Conservation (phyloP, 2,329 filamentous ascomycete genomes). For the Phialocephala sp. region DNA sequence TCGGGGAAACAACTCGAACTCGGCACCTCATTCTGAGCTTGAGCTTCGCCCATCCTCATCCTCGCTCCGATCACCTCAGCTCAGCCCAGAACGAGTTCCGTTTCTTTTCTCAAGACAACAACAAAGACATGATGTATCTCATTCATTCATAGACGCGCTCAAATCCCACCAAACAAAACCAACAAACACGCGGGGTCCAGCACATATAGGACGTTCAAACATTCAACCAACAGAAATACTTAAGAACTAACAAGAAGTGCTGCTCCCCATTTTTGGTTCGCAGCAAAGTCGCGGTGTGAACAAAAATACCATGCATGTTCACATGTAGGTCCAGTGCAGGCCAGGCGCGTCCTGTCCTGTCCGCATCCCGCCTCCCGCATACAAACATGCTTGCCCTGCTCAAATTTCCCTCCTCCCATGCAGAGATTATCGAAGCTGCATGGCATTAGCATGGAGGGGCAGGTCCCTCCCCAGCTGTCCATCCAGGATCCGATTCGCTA, state of each 20-base stretch:
- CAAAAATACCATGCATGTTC: background rate
- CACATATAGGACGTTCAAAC: background rate
- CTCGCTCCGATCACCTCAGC: no score
- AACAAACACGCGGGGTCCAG: background rate
- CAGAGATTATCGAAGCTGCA: background rate
- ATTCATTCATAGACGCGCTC: background rate
- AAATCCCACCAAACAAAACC: background rate
- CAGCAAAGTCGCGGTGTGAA: background rate
- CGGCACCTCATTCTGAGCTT: background rate
- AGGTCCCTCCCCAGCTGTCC: no score
- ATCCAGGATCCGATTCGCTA: background rate
- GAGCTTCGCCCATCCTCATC: slow-evolving; percentile 17
- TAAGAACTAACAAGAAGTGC: background rate
- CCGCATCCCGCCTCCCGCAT: background rate
- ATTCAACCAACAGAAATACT: background rate
- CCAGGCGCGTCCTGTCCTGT: no score
- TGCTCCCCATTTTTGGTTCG: background rate
- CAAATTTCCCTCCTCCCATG: slow-evolving; percentile 6
- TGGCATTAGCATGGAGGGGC: background rate
- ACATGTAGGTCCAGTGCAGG: no score
- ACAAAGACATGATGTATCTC: background rate
- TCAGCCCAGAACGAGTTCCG: background rate
- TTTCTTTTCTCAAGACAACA: background rate
- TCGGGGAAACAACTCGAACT: background rate
- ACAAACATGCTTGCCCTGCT: background rate